phyloP scores from a whole-genome alignment of 108 stramenopile species.

The Epipyxis sp. region DNA sequence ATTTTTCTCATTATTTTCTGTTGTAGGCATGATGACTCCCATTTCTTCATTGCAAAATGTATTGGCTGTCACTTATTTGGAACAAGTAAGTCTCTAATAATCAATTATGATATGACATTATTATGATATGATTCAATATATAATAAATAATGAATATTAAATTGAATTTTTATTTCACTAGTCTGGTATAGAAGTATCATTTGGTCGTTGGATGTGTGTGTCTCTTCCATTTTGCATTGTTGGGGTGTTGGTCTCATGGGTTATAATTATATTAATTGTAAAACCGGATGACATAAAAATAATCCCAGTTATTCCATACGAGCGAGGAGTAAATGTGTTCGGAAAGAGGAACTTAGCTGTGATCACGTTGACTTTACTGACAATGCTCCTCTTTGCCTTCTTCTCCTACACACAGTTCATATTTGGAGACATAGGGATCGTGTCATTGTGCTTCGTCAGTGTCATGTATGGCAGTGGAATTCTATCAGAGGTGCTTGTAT shows the following conservation, averaged over 20 bases:
- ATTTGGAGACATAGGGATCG: constrained; percentile 50
- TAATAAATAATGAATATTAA: too few relatives aligned
- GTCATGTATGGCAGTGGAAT: constrained; percentile 44
- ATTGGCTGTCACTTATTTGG: constrained; percentile 39
- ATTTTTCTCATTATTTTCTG: not conserved
- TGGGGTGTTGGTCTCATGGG: constrained; percentile 40
- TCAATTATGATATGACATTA: too few relatives aligned
- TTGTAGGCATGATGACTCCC: constrained; percentile 49
- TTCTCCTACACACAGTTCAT: constrained; percentile 36
- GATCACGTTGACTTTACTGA: constrained; percentile 38
- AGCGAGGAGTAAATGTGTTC: constrained; percentile 3
- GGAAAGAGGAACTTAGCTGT: constrained; percentile 41
- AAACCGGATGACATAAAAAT: constrained; percentile 36
- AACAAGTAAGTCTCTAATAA: constrained; percentile 24
- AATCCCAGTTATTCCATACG: constrained; percentile 36
- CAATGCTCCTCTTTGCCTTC: constrained; percentile 48
- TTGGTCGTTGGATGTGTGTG: not conserved
- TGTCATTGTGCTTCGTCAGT: constrained; percentile 45
- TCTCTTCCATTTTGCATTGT: constrained; percentile 39
- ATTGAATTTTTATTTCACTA: too few relatives aligned
- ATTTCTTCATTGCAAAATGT: constrained; percentile 55
- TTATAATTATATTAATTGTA: constrained; percentile 35
- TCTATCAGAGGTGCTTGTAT: constrained; percentile 28
- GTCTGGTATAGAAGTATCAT: constrained; percentile 3
- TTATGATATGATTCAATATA: too few relatives aligned